Evolutionary conservation across 2,329 filamentous ascomycete genomes (phyloP), one percentile per base, ranked within the genome.

Genomic region (Aspergillus udagawae): DNA sequence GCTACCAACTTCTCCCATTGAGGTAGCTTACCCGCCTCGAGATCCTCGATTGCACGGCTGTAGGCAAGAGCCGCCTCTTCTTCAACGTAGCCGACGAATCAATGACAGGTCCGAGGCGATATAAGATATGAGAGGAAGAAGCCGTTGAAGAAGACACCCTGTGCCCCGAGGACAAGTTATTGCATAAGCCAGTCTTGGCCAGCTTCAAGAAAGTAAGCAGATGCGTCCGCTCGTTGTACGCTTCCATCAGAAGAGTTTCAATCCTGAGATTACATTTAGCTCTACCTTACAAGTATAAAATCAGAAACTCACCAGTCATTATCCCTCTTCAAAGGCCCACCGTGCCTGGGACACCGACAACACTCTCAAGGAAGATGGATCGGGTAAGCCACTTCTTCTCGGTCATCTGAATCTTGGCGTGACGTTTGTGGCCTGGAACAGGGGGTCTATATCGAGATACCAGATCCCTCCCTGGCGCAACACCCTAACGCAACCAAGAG

Each of bases 41-140:
- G 84, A 69, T 97, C 94, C 63, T 86, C 81, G 66, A 97, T 89
- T 59, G 91, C 90, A 51, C 92, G 86, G 0, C 91, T 94, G 78
- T 99, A 99, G 0, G 94, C 97, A 70, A 96, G 84, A 1, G 97
- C 93, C 7, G 94, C 94, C 75, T 99, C 94, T 73, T 99, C 94
- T 75, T 99, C 94, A 12, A 99, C 85, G 67, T 97, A 97, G 1
- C 92, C 94, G 53, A 97, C 92, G 74, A 99, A 97, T 49, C 94
- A 88, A 75, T 99, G 94, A 69, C 90, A 93, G 61, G 91, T 93
- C 59, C 87, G 86, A 5, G 94, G 93, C 1, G 88, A 91, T 58
- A 96, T 69, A 32, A 97, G 86, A 76, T 97, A 97, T 49, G 88
- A 83, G 60, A 96, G 59, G 81, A 97, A 97, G 72, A 97, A 85